Base-by-base conservation (phyloP, 257 asterid species). In the Solanum lycopersicoides region DNA sequence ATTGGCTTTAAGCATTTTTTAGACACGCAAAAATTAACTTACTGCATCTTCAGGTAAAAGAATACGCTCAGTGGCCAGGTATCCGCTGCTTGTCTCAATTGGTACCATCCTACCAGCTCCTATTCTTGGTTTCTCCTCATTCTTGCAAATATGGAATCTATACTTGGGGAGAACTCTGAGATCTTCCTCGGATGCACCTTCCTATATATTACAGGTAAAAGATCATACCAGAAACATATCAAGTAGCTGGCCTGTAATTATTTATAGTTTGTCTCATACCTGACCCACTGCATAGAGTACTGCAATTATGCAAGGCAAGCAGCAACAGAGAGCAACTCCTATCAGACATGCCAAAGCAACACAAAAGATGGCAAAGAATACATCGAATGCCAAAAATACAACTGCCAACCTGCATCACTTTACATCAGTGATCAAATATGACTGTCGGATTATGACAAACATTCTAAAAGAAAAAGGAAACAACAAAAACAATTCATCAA, bases 301-400 rank as follows among this genome's bases (percentile, higher is more conserved):
- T 80, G 98, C 98, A 82, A 95, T 97, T 91, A 97, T 97, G 94
- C 99, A 97, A 84, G 99, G 99, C 89, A 97, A 90, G 97, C 99
- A 95, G 92, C 98, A 95, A 91, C 99, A 97, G 85, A 97, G 94
- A 79, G 98, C 98, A 65, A 97, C 91, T 86, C 98, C 99, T 74
- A 97, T 95, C 83, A 97, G 93, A 88, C 98, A 95, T 86, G 99
- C 98, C 90, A 97, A 92, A 74, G 94, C 98, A 82, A 95, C 97
- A 91, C 99, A 97, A 90, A 97, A 94, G 91, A 97, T 88, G 87
- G 99, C 99, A 91, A 97, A 97, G 95, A 97, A 94, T 84, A 97
- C 98, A 91, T 97, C 99, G 80, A 97, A 95, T 87, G 99, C 98
- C 95, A 97, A 92, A 94, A 95, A 97, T 80, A 95, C 97, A 89